A percentile compares a stretch with the other conserved stretches of the same genome.
Conservation (phyloP, 1,284 basidiomycete genomes). For the Moesziomyces sp. region DNA sequence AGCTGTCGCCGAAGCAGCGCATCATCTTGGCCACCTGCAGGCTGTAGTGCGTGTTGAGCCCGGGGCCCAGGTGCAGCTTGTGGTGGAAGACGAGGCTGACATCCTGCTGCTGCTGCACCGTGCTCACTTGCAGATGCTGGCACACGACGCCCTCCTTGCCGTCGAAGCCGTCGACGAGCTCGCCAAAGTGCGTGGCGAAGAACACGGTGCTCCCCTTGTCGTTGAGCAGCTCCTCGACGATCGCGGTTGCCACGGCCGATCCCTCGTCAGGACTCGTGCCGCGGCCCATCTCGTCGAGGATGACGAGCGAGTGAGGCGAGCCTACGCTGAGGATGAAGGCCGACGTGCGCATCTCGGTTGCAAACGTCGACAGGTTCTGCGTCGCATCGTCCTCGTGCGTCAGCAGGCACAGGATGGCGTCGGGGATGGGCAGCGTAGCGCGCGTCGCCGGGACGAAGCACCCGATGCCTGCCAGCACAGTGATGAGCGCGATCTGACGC, state of each 20-base stretch:
- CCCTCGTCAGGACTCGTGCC: constrained; percentile 89
- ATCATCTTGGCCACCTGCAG: constrained; percentile 49
- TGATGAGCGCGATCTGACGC: constrained; percentile 83
- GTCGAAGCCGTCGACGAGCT: constrained; percentile 40
- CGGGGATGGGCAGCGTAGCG: constrained; percentile 75
- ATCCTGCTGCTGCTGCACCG: constrained; percentile 7
- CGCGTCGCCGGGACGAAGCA: constrained; percentile 72
- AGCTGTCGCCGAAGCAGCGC: constrained; percentile 23
- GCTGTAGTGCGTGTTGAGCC: constrained; percentile 45
- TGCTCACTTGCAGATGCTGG: constrained; percentile 34
- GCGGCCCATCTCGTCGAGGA: constrained; percentile 89
- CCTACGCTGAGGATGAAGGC: constrained; percentile 74
- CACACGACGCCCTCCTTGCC: constrained; percentile 30
- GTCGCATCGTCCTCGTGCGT: constrained; percentile 84
- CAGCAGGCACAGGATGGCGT: constrained; percentile 83
- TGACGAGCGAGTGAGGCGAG: constrained; percentile 73
- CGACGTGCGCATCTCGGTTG: constrained; percentile 51
- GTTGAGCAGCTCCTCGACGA: constrained; percentile 83
- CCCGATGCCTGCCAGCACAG: constrained; percentile 82
- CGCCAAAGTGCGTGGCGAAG: constrained; percentile 80
- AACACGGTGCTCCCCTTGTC: constrained; percentile 78
- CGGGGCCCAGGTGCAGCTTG: constrained; percentile 29
- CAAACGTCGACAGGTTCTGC: constrained; percentile 63
- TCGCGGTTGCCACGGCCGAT: constrained; percentile 87
- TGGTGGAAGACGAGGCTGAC: constrained; percentile 39